A percentile compares a stretch with the other conserved stretches of the same genome.
These are phyloP conservation scores for Pseudocercospora musae DNA, from an alignment of 2,329 filamentous ascomycete genomes.

Conservation along the genomic window DNA sequence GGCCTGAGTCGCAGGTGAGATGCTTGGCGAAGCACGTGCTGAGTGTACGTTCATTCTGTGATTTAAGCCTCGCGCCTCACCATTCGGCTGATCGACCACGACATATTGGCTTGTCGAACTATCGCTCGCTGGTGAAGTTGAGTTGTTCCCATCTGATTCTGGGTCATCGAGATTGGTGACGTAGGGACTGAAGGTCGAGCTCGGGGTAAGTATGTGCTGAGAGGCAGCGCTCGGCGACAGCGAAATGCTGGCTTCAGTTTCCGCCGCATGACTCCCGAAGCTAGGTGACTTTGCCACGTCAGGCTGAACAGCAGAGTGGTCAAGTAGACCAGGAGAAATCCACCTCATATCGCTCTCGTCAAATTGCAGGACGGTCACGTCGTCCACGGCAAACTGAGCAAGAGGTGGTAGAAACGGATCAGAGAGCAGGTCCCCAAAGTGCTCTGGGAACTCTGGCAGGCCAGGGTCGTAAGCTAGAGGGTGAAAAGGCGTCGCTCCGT, in stretches of 20 bases:
- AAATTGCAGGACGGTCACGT: slow-evolving; percentile 5
- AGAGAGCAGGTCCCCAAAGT: not conserved
- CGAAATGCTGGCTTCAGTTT: slow-evolving; percentile 9
- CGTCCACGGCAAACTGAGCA: not conserved
- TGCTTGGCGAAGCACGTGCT: slow-evolving; percentile 7
- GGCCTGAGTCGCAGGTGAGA: slow-evolving; percentile 2
- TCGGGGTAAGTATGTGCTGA: slow-evolving; percentile 23
- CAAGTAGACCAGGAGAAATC: not conserved
- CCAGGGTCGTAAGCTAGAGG: slow-evolving; percentile 11
- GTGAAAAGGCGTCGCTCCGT: not conserved
- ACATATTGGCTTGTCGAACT: slow-evolving; percentile 24
- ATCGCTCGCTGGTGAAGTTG: slow-evolving; percentile 21
- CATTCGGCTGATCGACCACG: slow-evolving; percentile 11
- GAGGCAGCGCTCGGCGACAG: slow-evolving; percentile 24
- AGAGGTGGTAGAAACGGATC: not conserved
- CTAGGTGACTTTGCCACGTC: slow-evolving; percentile 16
- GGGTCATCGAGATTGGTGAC: slow-evolving; percentile 15
- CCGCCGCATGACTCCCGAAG: slow-evolving; percentile 8
- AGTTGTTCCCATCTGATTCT: slow-evolving; percentile 16
- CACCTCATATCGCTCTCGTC: slow-evolving; percentile 1
- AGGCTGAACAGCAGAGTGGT: slow-evolving; percentile 1
- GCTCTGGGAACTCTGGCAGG: not conserved
- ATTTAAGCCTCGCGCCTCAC: slow-evolving; percentile 2
- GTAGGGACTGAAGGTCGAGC: slow-evolving; percentile 20
- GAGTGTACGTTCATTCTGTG: slow-evolving; percentile 13